These are phyloP conservation scores for Fistulifera pelliculosa DNA, from an alignment of 108 stramenopile genomes.

Conservation along the genomic window DNA sequence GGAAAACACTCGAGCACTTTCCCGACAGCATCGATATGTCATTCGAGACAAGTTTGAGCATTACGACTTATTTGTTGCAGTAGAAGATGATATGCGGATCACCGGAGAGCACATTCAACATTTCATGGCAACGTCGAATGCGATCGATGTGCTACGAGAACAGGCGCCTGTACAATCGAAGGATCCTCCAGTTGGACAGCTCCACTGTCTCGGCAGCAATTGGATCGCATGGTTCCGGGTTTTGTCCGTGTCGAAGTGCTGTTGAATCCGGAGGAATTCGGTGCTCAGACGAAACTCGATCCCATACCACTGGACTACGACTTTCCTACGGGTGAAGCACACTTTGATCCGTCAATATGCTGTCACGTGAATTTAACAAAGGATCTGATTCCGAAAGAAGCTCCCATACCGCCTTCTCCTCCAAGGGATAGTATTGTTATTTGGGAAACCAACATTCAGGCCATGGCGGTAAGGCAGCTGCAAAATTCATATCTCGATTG, in stretches of 20 bases:
- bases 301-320: conserved; percentile 23
- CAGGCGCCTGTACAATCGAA: conserved; percentile 27
- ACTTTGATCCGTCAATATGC: conserved; percentile 43
- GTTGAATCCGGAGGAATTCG: conserved; percentile 17
- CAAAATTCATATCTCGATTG: conserved; percentile 46
- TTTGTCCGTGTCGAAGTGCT: conserved; percentile 61
- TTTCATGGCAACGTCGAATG: conserved; percentile 44
- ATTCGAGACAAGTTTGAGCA: conserved; percentile 61
- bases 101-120: conserved; percentile 61
- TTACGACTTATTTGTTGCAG: conserved; percentile 64
- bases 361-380: conserved; percentile 29
- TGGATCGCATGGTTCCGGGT: conserved; percentile 55
- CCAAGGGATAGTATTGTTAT: conserved; percentile 40
- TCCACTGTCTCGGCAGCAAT: conserved; percentile 35
- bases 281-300: conserved; percentile 29
- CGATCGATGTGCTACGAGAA: conserved; percentile 34
- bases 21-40: conserved; percentile 77
- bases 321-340: conserved; percentile 11
- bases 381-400: no score
- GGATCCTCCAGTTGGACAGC: conserved; percentile 16
- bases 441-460: conserved; percentile 67
- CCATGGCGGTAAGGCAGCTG: conserved; percentile 43
- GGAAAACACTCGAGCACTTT: conserved; percentile 38
- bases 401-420: conserved; percentile 33
- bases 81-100: conserved; percentile 75